Evolutionary conservation across 208 protist genomes (phyloP).

Genomic region (Phytomonas francai): DNA sequence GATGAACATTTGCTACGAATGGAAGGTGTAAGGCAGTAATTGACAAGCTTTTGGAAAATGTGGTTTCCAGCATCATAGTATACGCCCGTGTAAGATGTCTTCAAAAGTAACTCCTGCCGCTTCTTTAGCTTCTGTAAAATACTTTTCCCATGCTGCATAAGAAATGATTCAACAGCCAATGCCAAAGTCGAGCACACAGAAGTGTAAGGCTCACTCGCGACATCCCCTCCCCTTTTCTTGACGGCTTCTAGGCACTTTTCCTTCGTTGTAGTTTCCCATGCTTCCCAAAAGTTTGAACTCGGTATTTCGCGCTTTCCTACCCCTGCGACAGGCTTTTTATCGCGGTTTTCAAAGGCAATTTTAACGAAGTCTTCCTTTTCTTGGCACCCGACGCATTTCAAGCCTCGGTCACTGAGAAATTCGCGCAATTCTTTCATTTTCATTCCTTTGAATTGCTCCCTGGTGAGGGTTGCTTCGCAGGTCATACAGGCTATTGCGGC

Average conservation of each 20-base stretch:
- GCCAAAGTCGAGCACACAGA: slow-evolving; percentile 46
- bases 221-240: slow-evolving; percentile 31
- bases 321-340: slow-evolving; percentile 44
- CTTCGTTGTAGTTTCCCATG: slow-evolving; percentile 52
- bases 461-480: slow-evolving; percentile 18
- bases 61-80: slow-evolving; percentile 71
- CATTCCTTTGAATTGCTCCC: slow-evolving; percentile 80
- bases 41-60: slow-evolving; percentile 42
- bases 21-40: slow-evolving; percentile 63
- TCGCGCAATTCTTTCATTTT: slow-evolving; percentile 81
- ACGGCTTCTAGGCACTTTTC: slow-evolving; percentile 41
- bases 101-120: slow-evolving; percentile 46
- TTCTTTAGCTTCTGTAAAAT: slow-evolving; percentile 73
- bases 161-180: slow-evolving; percentile 51
- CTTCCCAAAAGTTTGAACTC: slow-evolving; percentile 65
- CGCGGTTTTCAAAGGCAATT: slow-evolving; percentile 59
- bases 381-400: slow-evolving; percentile 67
- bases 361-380: slow-evolving; percentile 87
- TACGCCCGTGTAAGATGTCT: slow-evolving; percentile 78
- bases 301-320: slow-evolving; percentile 55
- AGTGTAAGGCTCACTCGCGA: slow-evolving; percentile 23
- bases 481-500: slow-evolving; percentile 1
- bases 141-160: slow-evolving; percentile 77
- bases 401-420: slow-evolving; percentile 69
- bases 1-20: slow-evolving; percentile 39